Evolutionary conservation across 257 asterid species (phyloP).

Genomic region (Coffea canephora): DNA sequence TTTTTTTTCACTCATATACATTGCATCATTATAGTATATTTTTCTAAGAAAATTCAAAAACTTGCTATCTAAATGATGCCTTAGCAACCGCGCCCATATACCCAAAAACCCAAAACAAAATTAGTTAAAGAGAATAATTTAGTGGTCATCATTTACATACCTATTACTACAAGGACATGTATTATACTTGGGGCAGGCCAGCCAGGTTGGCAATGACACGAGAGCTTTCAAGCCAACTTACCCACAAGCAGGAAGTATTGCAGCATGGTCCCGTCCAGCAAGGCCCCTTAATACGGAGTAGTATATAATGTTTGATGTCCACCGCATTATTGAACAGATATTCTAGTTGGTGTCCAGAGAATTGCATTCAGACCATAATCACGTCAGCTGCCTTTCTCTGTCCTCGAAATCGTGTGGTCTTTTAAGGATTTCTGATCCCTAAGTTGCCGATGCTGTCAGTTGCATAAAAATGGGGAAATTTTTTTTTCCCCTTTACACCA

Average conservation of each 20-base stretch:
- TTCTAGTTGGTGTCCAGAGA: background rate
- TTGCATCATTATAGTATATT: no score
- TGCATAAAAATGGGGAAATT: background rate
- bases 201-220: constrained; percentile 6
- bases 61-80: no score
- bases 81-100: background rate
- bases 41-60: no score
- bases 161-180: background rate
- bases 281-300: background rate
- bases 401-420: background rate
- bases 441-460: background rate
- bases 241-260: background rate
- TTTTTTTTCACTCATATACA: no score
- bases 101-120: background rate
- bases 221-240: background rate
- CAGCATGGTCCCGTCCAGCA: background rate
- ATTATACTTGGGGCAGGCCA: background rate
- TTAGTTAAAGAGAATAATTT: no score
- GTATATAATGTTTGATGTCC: background rate
- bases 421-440: background rate
- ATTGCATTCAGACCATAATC: background rate
- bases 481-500: no score
- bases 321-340: background rate
- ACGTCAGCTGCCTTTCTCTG: background rate
- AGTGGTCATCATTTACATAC: no score